phyloP scores from a whole-genome alignment of 179 eudicot species.

The Camellia oleifera region DNA sequence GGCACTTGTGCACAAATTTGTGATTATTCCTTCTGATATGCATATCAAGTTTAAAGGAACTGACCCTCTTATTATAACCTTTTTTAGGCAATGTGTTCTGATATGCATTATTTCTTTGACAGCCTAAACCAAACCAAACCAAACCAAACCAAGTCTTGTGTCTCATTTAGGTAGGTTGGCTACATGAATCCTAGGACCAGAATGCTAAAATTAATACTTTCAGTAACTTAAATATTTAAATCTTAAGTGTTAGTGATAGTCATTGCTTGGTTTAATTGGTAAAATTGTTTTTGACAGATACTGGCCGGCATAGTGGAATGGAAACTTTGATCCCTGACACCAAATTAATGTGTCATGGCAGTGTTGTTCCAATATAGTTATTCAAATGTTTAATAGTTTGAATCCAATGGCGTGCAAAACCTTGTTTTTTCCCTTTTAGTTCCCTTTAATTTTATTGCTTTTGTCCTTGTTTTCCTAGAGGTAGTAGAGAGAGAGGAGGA shows the following conservation, averaged over 20 bases:
- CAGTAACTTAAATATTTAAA: neutral
- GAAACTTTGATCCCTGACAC: neutral
- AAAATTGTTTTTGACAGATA: neutral
- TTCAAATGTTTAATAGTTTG: neutral
- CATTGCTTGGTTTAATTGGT: neutral
- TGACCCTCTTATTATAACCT: neutral
- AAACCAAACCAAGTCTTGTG: too few relatives aligned
- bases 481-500: too few relatives aligned
- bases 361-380: neutral
- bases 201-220: neutral
- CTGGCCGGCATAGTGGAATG: neutral
- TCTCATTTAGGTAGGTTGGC: too few relatives aligned
- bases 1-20: neutral
- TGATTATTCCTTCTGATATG: constrained; percentile 1
- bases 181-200: neutral
- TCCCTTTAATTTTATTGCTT: too few relatives aligned
- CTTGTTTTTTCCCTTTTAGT: too few relatives aligned
- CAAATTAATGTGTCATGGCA: neutral
- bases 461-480: too few relatives aligned
- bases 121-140: neutral
- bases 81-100: neutral
- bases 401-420: neutral
- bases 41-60: neutral
- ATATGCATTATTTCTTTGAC: neutral
- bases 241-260: neutral